Evolutionary conservation across 2,329 filamentous ascomycete species (phyloP).

Genomic region (Emergomyces pasteurianus): DNA sequence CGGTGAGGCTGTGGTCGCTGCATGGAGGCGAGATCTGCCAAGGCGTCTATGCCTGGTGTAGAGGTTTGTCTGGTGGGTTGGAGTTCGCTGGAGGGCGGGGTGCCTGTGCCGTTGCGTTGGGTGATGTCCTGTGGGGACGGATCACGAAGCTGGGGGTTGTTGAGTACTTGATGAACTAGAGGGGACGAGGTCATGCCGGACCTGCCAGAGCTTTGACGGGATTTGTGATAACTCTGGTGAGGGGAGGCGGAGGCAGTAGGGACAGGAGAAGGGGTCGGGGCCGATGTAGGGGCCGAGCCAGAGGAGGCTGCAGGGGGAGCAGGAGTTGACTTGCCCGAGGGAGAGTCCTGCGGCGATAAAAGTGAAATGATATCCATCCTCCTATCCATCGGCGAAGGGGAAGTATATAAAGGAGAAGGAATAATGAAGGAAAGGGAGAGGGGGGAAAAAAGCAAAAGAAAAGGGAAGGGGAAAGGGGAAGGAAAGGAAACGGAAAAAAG

Average conservation of each 20-base stretch:
- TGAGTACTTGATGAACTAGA: conserved; percentile 30
- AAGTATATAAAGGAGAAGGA: neutral
- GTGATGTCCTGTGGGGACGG: conserved; percentile 27
- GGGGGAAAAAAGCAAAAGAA: neutral
- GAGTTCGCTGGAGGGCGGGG: conserved; percentile 23
- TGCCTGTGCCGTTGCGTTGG: conserved; percentile 21
- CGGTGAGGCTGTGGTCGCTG: conserved; percentile 35
- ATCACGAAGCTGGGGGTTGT: conserved; percentile 23
- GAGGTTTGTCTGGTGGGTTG: conserved; percentile 30
- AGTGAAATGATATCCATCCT: conserved; percentile 37
- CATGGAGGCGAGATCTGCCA: conserved; percentile 37
- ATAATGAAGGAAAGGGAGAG: neutral
- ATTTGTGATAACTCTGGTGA: conserved; percentile 27
- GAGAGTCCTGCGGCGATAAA: conserved; percentile 33
- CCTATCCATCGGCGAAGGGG: neutral
- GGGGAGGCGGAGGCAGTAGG: conserved; percentile 18
- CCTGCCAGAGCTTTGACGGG: conserved; percentile 21
- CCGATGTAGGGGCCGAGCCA: conserved; percentile 14
- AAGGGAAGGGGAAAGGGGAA: too few species aligned
- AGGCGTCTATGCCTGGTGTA: conserved; percentile 38
- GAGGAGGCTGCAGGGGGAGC: neutral
- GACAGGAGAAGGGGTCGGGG: conserved; percentile 14
- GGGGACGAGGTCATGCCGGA: conserved; percentile 30
- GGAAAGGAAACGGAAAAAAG: neutral
- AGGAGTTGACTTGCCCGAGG: conserved; percentile 24